Percentiles rank a stretch among this genome's conserved stretches.
Conservation (phyloP, 2,329 filamentous ascomycete genomes). For the Beauveria varroae region DNA sequence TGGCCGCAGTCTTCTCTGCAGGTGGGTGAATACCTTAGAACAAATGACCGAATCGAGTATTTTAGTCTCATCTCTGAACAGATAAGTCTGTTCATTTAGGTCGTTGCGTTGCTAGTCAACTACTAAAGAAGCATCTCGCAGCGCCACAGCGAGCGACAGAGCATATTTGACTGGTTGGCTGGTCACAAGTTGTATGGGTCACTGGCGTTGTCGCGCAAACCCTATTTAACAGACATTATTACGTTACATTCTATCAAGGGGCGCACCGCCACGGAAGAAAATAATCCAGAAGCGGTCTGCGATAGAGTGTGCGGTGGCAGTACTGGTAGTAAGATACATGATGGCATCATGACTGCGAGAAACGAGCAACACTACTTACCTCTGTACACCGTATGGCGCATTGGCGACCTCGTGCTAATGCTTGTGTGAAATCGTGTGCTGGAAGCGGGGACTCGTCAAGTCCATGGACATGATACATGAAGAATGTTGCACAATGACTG, state of each 20-base stretch:
- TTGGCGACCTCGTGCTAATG: neutral
- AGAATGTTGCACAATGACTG: neutral
- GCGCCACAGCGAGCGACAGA: neutral
- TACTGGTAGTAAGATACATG: neutral
- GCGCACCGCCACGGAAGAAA: neutral
- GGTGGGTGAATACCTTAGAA: neutral
- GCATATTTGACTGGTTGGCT: neutral
- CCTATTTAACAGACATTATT: constrained; percentile 7
- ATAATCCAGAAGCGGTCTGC: neutral
- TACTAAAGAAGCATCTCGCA: neutral
- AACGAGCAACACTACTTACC: neutral
- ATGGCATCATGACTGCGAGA: constrained; percentile 4
- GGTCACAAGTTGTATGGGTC: constrained; percentile 2
- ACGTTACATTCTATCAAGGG: neutral
- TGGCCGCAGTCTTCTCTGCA: neutral
- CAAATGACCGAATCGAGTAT: neutral
- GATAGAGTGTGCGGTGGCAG: neutral
- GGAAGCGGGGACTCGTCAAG: neutral
- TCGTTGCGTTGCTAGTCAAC: neutral
- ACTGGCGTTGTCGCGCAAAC: constrained; percentile 5
- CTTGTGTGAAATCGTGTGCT: neutral
- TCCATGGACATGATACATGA: no score
- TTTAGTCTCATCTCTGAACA: no score
- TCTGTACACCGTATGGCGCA: neutral
- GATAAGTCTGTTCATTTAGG: neutral